A percentile compares a stretch with the other conserved stretches of the same genome.
Evolutionary conservation across 805 yeast species (phyloP).

Genomic region (Monosporozyma servazzii): DNA sequence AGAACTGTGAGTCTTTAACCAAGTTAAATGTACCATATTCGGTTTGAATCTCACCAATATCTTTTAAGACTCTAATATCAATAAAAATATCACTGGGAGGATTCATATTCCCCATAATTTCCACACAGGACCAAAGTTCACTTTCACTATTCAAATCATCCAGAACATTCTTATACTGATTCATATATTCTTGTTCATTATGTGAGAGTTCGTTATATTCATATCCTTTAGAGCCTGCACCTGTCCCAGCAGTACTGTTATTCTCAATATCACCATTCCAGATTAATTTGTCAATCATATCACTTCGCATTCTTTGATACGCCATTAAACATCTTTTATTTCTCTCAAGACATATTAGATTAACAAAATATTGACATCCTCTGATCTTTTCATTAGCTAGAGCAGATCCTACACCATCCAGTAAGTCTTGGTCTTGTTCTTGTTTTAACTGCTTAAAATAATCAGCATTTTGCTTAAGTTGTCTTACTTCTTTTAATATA

Average conservation of each 20-base stretch:
- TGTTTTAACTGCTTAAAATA: conserved; percentile 30
- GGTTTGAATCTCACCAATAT: conserved; percentile 95
- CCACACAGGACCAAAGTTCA: conserved; percentile 62
- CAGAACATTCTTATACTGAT: conserved; percentile 59
- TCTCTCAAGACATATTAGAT: conserved; percentile 69
- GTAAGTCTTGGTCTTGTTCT: not conserved
- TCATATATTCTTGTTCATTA: conserved; percentile 69
- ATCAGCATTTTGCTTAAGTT: conserved; percentile 50
- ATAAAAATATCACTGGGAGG: conserved; percentile 91
- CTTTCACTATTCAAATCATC: conserved; percentile 61
- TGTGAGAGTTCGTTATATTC: conserved; percentile 50
- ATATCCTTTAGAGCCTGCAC: not conserved
- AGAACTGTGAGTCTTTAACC: conserved; percentile 89
- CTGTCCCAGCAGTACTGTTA: conserved; percentile 4
- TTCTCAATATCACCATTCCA: conserved; percentile 54
- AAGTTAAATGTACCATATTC: conserved; percentile 93
- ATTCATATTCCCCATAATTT: conserved; percentile 75
- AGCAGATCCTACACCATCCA: conserved; percentile 5
- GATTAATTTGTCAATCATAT: conserved; percentile 51
- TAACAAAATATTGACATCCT: conserved; percentile 47
- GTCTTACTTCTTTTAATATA: conserved; percentile 62
- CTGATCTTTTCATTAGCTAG: conserved; percentile 36
- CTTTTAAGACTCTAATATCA: conserved; percentile 85
- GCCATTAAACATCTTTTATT: conserved; percentile 87
- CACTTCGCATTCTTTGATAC: conserved; percentile 65